phyloP scores from a whole-genome alignment of 352 stramenopile genomes.

The Elongisporangium anandrum region DNA sequence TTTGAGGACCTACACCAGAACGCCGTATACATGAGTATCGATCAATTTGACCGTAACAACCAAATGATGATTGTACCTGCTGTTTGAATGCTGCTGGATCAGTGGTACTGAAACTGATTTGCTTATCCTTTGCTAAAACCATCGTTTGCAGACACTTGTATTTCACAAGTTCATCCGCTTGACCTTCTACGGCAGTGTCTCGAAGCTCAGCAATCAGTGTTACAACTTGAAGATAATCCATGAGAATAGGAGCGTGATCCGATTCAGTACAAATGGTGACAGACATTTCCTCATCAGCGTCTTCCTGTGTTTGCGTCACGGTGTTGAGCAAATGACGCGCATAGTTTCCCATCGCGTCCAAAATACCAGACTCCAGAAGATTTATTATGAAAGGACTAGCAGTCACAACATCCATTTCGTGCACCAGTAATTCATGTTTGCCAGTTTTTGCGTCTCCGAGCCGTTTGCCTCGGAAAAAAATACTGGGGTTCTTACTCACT shows the following conservation, averaged over 20 bases:
- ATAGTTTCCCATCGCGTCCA: conserved; percentile 10
- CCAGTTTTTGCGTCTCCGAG: conserved; percentile 1
- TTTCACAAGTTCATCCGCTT: neutral
- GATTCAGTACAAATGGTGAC: neutral
- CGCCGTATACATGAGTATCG: neutral
- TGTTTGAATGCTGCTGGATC: neutral
- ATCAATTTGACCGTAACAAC: neutral
- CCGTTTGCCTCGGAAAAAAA: neutral
- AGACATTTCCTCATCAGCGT: neutral
- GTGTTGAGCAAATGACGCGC: conserved; percentile 7
- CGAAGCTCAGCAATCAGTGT: neutral
- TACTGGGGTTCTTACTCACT: neutral
- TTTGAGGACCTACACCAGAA: conserved; percentile 13
- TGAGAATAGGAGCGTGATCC: neutral
- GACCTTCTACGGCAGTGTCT: neutral
- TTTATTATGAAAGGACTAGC: conserved; percentile 4
- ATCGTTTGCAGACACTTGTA: neutral
- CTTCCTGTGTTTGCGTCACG: conserved; percentile 3
- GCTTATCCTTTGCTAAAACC: neutral
- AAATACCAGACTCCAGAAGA: conserved; percentile 5
- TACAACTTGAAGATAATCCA: neutral
- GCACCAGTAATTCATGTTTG: conserved; percentile 7
- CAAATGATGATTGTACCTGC: neutral
- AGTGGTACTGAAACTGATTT: neutral
- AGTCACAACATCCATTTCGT: conserved; percentile 3